Conservation (phyloP, 805 yeast genomes). For the Saturnispora halmiae region DNA sequence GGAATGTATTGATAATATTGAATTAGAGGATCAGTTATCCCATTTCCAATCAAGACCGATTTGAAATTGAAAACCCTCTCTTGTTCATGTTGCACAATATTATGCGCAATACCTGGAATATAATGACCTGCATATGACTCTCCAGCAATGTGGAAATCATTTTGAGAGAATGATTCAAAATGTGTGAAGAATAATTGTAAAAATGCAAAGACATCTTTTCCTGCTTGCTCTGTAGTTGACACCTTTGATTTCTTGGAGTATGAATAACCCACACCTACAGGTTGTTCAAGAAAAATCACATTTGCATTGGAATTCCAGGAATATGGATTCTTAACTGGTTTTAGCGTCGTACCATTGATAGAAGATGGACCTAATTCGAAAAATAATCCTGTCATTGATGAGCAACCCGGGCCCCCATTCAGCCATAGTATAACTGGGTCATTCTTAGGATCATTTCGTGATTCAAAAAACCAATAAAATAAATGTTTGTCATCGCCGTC, state of each 20-base stretch:
- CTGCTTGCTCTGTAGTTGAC: constrained; percentile 71
- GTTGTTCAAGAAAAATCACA: constrained; percentile 81
- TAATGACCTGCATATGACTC: constrained; percentile 94
- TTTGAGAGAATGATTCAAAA: constrained; percentile 46
- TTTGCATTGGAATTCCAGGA: constrained; percentile 84
- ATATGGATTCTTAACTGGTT: constrained; percentile 62
- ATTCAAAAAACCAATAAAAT: constrained; percentile 75
- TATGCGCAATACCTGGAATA: constrained; percentile 81
- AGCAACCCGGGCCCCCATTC: constrained; percentile 94
- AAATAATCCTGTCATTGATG: constrained; percentile 77
- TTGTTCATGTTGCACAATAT: constrained; percentile 55
- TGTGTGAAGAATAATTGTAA: constrained; percentile 71
- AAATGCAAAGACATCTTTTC: constrained; percentile 71
- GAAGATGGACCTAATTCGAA: constrained; percentile 82
- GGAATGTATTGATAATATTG: constrained; percentile 77
- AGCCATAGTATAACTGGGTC: constrained; percentile 87
- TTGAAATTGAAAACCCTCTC: constrained; percentile 49
- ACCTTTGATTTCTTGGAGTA: constrained; percentile 41
- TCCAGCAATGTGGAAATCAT: constrained; percentile 80
- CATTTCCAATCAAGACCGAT: constrained; percentile 84
- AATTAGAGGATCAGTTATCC: constrained; percentile 75
- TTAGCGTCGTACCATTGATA: constrained; percentile 44
- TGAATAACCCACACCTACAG: constrained; percentile 77
- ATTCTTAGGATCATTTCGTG: constrained; percentile 76
- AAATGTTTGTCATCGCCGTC: constrained; percentile 62